Base-by-base conservation (phyloP, 2,329 filamentous ascomycete species). In the Pseudocercospora cruenta region DNA sequence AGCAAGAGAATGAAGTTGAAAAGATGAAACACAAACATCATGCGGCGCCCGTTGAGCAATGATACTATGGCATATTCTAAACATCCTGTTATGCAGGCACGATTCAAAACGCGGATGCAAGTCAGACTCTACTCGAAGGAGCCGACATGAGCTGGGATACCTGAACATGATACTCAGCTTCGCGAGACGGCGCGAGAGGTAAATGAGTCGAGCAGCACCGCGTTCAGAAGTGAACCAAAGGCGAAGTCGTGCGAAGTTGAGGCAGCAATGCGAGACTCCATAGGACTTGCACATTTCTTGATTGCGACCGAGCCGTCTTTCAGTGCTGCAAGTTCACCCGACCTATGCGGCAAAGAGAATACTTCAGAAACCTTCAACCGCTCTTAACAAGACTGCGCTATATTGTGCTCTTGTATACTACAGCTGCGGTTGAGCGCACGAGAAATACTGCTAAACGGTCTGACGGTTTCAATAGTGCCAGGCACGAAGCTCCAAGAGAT, bases 341-440 rank as follows among this genome's bases (percentile, higher is more conserved):
- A 10, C n/a, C 36, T n/a, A 16, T 7, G 16, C 36, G 36, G 36
- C 36, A 39, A 16, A 39, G 5, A 16, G 36, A 39, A 14, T 14
- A 39, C 36, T 16, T 39, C 36, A 39, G n/a, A 6, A 39, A 39
- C 16, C 36, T 39, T 39, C 36, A 39, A 39, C 36, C 12, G n/a
- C 14, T 39, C 6, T 43, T 4, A 3, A 43, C 12, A 43, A 43
- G 24, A 33, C 26, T 16, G 26, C 51, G 26, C 51, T 55, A 31
- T 24, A 31, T 26, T 26, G 16, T 33, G 51, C 51, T 16, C 51
- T n/a, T 28, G 14, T 55, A 19, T 26, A 10, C 39, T 43, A 31
- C 51, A 55, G 22, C 51, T 55, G 51, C 51, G 24, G 51, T 54
- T 54, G 51, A 54, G 51, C 7, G 24, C 45, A 49, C n/a, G 45